These are phyloP conservation scores for Phellopilus nigrolimitatus DNA, from an alignment of 1,284 basidiomycete genomes.

Conservation along the genomic window DNA sequence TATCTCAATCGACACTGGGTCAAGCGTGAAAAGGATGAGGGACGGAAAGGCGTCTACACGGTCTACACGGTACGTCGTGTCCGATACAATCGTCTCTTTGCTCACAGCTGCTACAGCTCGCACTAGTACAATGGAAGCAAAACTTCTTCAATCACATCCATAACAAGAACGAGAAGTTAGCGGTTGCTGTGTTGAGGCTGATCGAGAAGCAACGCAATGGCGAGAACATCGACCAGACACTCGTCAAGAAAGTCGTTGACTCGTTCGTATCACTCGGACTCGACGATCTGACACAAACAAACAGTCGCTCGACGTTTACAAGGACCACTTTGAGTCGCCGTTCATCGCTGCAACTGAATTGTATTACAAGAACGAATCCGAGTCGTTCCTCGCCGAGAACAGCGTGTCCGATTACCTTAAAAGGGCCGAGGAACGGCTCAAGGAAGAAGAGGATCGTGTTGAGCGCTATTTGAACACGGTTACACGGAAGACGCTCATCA, in stretches of 20 bases:
- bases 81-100: background rate
- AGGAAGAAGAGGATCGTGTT: constrained; percentile 94
- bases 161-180: constrained; percentile 75
- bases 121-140: constrained; percentile 92
- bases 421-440: constrained; percentile 89
- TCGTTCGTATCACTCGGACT: constrained; percentile 96
- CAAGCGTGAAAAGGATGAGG: constrained; percentile 97
- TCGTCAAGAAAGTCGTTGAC: constrained; percentile 95
- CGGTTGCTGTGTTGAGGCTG: constrained; percentile 81
- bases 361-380: constrained; percentile 91
- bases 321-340: constrained; percentile 83
- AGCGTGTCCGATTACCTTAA: constrained; percentile 95
- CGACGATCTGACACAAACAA: constrained; percentile 88
- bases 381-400: constrained; percentile 86
- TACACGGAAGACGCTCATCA: constrained; percentile 83
- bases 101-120: constrained; percentile 53
- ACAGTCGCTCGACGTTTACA: constrained; percentile 92
- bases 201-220: constrained; percentile 95
- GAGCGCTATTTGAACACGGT: constrained; percentile 90
- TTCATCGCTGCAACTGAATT: constrained; percentile 88
- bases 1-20: constrained; percentile 99
- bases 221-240: constrained; percentile 87
- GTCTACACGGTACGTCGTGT: constrained; percentile 84
- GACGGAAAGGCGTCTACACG: constrained; percentile 90
- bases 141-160: constrained; percentile 91